Conservation (phyloP, 495 filamentous ascomycete species). For the Filosporella fistucella region DNA sequence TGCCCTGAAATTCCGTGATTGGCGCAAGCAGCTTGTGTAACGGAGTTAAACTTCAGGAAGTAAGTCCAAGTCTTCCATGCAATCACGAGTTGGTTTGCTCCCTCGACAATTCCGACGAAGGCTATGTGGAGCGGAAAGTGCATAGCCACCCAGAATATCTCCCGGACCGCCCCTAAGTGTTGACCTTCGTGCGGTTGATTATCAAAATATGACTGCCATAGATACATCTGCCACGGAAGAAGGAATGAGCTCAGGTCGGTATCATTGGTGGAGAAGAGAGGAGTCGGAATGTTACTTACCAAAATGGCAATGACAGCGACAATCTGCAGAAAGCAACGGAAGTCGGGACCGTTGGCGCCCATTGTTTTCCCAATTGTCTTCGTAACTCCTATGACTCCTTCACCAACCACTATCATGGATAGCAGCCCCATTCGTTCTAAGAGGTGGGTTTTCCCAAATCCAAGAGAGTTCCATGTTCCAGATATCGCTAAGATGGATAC, state of each 20-base stretch:
- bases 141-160: background rate
- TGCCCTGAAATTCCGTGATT: background rate
- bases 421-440: constrained; percentile 54
- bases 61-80: background rate
- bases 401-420: background rate
- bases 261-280: too few species aligned
- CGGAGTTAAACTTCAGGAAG: background rate
- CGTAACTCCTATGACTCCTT: background rate
- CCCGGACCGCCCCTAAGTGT: background rate
- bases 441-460: constrained; percentile 42
- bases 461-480: background rate
- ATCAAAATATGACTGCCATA: background rate
- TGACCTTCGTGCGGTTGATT: background rate
- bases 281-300: background rate
- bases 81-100: background rate
- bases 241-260: background rate
- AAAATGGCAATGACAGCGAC: background rate
- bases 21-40: background rate
- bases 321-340: background rate
- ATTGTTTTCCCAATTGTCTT: background rate
- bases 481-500: background rate
- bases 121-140: background rate
- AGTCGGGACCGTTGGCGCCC: background rate
- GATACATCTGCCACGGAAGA: constrained; percentile 2
- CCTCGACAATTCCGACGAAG: background rate